These are phyloP conservation scores for Biscutella laevigata DNA, from an alignment of 441 rosid species.

Conservation along the genomic window DNA sequence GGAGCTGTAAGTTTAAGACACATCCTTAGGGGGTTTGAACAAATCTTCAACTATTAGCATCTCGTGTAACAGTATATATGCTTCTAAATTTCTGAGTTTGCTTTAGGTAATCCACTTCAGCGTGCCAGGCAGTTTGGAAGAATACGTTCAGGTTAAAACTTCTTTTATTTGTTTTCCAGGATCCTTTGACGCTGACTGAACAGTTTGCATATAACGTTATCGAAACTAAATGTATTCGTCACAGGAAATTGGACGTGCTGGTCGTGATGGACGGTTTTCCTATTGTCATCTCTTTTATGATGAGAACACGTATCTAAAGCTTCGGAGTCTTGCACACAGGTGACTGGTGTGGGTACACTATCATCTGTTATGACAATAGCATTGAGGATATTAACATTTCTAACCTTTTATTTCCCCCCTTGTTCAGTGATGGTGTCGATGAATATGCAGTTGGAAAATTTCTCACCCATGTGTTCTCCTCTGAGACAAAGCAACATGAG, in stretches of 20 bases:
- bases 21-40: slow-evolving; percentile 14
- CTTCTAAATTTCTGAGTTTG: slow-evolving; percentile 13
- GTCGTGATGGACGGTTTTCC: slow-evolving; percentile 85
- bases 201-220: slow-evolving; percentile 13
- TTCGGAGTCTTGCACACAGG: slow-evolving; percentile 90
- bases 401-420: slow-evolving; percentile 15
- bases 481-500: slow-evolving; percentile 34
- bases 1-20: slow-evolving; percentile 74
- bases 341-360: slow-evolving; percentile 21
- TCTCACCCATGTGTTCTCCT: slow-evolving; percentile 57
- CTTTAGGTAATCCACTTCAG: slow-evolving; percentile 85
- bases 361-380: slow-evolving; percentile 12
- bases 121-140: slow-evolving; percentile 95
- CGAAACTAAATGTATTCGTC: slow-evolving; percentile 10
- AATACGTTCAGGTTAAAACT: slow-evolving; percentile 75
- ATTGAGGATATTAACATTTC: slow-evolving; percentile 18
- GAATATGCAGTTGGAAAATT: slow-evolving; percentile 80
- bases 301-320: slow-evolving; percentile 64
- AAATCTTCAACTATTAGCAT: slow-evolving; percentile 12
- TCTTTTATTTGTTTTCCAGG: slow-evolving; percentile 18
- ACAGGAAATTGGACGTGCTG: slow-evolving; percentile 93
- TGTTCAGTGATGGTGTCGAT: slow-evolving; percentile 83
- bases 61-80: slow-evolving; percentile 4
- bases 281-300: slow-evolving; percentile 83
- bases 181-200: slow-evolving; percentile 3